Conservation (phyloP, 73 alveolate species). For the Tetrahymena malaccensis region DNA sequence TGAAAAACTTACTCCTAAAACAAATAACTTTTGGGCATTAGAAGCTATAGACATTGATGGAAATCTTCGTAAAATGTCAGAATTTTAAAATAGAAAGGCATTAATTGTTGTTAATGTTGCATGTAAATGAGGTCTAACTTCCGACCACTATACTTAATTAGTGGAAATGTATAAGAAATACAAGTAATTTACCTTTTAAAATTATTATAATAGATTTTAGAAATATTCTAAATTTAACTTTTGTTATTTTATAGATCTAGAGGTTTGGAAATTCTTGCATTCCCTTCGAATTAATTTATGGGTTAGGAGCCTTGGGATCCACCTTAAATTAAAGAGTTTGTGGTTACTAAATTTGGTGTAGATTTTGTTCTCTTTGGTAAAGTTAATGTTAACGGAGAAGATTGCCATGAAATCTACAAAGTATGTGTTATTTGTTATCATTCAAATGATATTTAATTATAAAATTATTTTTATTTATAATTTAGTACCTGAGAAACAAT, state of each 20-base stretch:
- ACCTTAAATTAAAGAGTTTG: slow-evolving; percentile 53
- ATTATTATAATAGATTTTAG: no score
- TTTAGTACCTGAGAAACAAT: neutral
- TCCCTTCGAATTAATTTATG: slow-evolving; percentile 75
- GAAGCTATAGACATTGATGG: slow-evolving; percentile 38
- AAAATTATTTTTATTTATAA: neutral
- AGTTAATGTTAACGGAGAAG: slow-evolving; percentile 64
- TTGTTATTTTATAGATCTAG: neutral
- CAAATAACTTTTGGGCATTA: slow-evolving; percentile 8
- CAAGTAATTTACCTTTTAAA: neutral
- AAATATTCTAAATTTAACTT: neutral
- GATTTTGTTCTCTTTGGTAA: slow-evolving; percentile 54
- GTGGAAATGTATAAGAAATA: slow-evolving; percentile 15
- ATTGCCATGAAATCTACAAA: slow-evolving; percentile 36
- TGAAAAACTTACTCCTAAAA: neutral
- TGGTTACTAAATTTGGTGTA: slow-evolving; percentile 46
- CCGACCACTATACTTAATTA: slow-evolving; percentile 35
- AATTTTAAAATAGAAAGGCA: neutral
- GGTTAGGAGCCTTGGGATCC: slow-evolving; percentile 71
- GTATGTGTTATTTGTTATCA: neutral
- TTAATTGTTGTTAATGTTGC: slow-evolving; percentile 54
- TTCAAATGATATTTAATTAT: neutral
- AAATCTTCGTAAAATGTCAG: neutral
- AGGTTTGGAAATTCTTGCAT: slow-evolving; percentile 55
- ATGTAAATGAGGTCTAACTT: slow-evolving; percentile 54